Evolutionary conservation across 2,329 filamentous ascomycete species (phyloP).

Genomic region (Stenocarpella maydis): DNA sequence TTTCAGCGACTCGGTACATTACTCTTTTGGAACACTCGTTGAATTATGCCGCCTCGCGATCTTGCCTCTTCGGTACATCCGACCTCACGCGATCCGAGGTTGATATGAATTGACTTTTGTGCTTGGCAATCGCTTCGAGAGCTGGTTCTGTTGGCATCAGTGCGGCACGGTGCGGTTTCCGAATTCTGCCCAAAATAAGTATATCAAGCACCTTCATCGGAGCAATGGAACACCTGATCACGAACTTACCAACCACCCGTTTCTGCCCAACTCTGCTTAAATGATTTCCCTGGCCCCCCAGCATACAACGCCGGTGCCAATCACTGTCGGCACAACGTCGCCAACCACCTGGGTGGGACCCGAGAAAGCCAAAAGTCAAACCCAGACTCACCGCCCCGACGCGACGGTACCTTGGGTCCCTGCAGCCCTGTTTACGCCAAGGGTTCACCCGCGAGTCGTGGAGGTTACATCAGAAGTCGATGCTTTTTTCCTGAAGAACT

Average conservation of each 20-base stretch:
- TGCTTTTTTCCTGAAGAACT: slow-evolving; percentile 48
- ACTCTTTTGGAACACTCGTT: neutral
- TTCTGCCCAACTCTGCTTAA: neutral
- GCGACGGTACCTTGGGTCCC: neutral
- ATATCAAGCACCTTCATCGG: neutral
- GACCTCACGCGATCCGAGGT: neutral
- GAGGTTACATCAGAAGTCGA: slow-evolving; percentile 46
- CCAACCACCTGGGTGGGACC: neutral
- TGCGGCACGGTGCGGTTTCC: neutral
- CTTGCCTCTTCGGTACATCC: slow-evolving; percentile 4
- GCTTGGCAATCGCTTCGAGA: no score
- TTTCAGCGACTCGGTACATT: neutral
- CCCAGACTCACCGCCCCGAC: neutral
- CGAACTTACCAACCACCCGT: neutral
- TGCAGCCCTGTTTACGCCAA: neutral
- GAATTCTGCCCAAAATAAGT: neutral
- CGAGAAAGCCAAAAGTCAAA: neutral
- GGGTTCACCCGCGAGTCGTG: neutral
- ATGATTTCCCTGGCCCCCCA: slow-evolving; percentile 19
- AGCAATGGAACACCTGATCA: neutral
- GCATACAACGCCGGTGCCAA: neutral
- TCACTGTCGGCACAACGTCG: neutral
- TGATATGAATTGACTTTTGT: no score
- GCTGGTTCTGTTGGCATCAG: neutral
- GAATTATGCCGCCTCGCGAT: neutral